Percentiles rank a stretch among this genome's conserved stretches.
Conservation (phyloP, 345 rosid genomes). For the Corchorus olitorius region DNA sequence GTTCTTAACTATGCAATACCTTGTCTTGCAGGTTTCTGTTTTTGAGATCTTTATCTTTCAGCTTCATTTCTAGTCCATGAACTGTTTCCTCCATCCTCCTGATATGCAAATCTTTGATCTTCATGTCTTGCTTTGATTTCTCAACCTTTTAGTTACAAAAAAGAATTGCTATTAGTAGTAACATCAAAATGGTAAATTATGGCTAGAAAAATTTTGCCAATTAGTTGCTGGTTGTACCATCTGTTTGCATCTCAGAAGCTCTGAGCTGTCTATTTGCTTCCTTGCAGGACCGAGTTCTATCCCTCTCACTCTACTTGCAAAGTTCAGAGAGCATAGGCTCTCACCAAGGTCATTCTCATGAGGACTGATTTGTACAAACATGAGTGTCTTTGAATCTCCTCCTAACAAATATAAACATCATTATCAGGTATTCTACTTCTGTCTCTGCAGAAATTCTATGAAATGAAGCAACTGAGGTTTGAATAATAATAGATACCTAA, state of each 20-base stretch:
- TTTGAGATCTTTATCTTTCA: conserved; percentile 79
- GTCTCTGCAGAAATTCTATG: not conserved
- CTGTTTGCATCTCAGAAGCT: conserved; percentile 81
- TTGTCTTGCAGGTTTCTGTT: conserved; percentile 80
- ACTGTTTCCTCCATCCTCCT: conserved; percentile 86
- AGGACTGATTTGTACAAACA: conserved; percentile 98
- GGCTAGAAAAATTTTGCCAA: not conserved
- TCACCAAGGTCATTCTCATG: conserved; percentile 78
- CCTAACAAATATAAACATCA: conserved; percentile 48
- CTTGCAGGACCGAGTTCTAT: conserved; percentile 91
- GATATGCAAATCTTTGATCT: conserved; percentile 83
- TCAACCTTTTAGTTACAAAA: conserved; percentile 49
- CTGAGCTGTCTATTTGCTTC: conserved; percentile 79
- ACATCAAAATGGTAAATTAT: not conserved
- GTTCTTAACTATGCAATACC: conserved; percentile 37
- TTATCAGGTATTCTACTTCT: conserved; percentile 22
- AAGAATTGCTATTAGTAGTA: not conserved
- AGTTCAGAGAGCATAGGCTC: conserved; percentile 89
- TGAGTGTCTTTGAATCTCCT: conserved; percentile 94
- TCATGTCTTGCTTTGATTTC: conserved; percentile 78
- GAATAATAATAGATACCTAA: conserved; percentile 47
- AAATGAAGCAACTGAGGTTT: not conserved
- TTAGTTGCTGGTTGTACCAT: conserved; percentile 45
- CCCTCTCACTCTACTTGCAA: conserved; percentile 96
- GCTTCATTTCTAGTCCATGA: conserved; percentile 62